A percentile compares a stretch with the other conserved stretches of the same genome.
Conservation (phyloP, 768 basidiomycete genomes). For the Mycena filopes region DNA sequence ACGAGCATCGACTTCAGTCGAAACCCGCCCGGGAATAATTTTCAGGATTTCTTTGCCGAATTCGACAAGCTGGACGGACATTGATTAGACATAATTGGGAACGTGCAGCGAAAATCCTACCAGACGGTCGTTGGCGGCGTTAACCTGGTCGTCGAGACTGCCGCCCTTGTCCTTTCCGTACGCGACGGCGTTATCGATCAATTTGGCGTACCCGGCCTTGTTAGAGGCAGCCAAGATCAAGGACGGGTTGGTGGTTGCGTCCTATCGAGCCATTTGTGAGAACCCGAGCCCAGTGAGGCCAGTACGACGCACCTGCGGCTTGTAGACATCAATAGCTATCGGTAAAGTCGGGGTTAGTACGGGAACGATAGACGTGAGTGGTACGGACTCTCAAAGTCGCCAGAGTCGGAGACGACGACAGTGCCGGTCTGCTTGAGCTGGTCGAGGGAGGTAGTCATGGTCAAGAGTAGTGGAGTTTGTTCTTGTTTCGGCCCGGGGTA, state of each 20-base stretch:
- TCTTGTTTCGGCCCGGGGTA: no score
- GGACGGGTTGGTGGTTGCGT: slow-evolving; percentile 98
- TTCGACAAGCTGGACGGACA: slow-evolving; percentile 86
- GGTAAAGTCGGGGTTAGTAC: slow-evolving; percentile 33
- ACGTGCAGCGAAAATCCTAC: slow-evolving; percentile 56
- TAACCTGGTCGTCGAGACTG: slow-evolving; percentile 76
- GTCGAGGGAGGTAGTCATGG: slow-evolving; percentile 85
- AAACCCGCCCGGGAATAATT: slow-evolving; percentile 98
- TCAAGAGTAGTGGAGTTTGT: not conserved
- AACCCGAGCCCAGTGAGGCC: slow-evolving; percentile 3
- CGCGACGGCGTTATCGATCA: slow-evolving; percentile 81
- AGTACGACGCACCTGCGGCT: slow-evolving; percentile 74
- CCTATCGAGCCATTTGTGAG: slow-evolving; percentile 54
- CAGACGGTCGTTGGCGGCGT: slow-evolving; percentile 88
- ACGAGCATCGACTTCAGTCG: slow-evolving; percentile 98
- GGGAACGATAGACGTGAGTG: slow-evolving; percentile 34
- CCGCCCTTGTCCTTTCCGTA: slow-evolving; percentile 87
- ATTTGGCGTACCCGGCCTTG: slow-evolving; percentile 84
- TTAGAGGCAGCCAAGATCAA: slow-evolving; percentile 93
- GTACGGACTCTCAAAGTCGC: slow-evolving; percentile 87
- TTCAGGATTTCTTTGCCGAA: slow-evolving; percentile 96
- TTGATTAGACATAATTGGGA: not conserved
- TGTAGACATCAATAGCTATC: slow-evolving; percentile 93
- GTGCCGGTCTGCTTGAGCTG: slow-evolving; percentile 92
- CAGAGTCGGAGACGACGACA: slow-evolving; percentile 96